phyloP scores from a whole-genome alignment of 192 early-diverging fungal genomes.

The Chytriomyces sp. region DNA sequence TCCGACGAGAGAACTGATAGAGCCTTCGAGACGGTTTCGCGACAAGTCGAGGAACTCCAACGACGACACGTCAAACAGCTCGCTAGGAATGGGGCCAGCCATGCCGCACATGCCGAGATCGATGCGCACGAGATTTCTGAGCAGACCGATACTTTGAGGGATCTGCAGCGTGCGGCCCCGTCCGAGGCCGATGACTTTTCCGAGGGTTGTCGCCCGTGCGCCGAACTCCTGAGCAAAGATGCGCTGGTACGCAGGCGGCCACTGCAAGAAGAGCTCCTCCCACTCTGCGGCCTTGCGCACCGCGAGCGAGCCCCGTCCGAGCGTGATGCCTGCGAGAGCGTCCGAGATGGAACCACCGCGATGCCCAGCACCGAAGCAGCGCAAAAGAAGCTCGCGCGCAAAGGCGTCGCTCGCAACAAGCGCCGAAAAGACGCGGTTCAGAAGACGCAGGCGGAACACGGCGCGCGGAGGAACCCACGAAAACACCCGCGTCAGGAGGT shows the following conservation, averaged over 20 bases:
- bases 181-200: not conserved
- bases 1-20: not conserved
- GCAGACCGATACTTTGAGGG: not conserved
- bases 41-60: not conserved
- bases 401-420: too few species aligned
- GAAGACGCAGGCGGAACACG: too few species aligned
- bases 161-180: not conserved
- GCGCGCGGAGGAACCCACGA: not conserved
- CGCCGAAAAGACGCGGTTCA: too few species aligned
- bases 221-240: not conserved
- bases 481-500: not conserved
- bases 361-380: too few species aligned
- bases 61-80: not conserved
- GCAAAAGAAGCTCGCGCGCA: too few species aligned
- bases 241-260: not conserved
- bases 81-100: not conserved
- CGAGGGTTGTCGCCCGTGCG: not conserved
- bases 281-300: not conserved
- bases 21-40: not conserved
- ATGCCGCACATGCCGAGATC: not conserved
- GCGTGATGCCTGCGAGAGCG: too few species aligned
- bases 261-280: not conserved
- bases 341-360: too few species aligned
- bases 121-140: not conserved
- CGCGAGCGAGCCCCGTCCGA: too few species aligned